Evolutionary conservation across 164 flowering plant species (phyloP).

Genomic region (Chimonanthus salicifolius): DNA sequence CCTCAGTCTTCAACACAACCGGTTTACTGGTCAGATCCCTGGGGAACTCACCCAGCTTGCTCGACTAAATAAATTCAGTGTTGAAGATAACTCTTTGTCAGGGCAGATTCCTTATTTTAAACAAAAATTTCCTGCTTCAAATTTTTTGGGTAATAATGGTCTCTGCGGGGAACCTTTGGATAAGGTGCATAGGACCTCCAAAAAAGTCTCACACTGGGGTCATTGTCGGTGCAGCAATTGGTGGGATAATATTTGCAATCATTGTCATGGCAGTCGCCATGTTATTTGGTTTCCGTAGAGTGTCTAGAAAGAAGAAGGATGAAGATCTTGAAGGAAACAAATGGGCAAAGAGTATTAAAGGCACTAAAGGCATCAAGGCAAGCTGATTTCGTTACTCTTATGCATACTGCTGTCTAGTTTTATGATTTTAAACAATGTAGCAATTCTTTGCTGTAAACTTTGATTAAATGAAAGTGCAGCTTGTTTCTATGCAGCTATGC

Average conservation of each 20-base stretch:
- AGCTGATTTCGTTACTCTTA: background rate
- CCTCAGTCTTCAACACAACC: conserved; percentile 49
- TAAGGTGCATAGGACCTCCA: conserved; percentile 22
- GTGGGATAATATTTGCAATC: conserved; percentile 34
- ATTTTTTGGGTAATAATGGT: conserved; percentile 4
- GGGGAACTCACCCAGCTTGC: conserved; percentile 30
- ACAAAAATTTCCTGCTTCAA: background rate
- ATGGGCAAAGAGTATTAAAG: conserved; percentile 71
- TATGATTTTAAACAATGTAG: background rate
- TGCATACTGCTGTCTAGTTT: background rate
- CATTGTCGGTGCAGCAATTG: conserved; percentile 47
- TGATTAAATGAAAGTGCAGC: background rate
- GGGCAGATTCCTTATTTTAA: conserved; percentile 44
- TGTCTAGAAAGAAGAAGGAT: conserved; percentile 35
- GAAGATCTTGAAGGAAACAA: conserved; percentile 73
- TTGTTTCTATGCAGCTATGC: background rate
- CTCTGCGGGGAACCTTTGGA: conserved; percentile 7
- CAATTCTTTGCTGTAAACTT: background rate
- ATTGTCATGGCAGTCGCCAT: conserved; percentile 29
- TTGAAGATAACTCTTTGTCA: conserved; percentile 41
- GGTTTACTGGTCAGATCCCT: conserved; percentile 55
- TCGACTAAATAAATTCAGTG: conserved; percentile 48
- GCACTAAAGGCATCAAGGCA: conserved; percentile 58
- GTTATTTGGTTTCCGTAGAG: conserved; percentile 30
- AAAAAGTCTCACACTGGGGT: conserved; percentile 23